Evolutionary conservation across 768 basidiomycete species (phyloP).

Genomic region (Russula vinacea): DNA sequence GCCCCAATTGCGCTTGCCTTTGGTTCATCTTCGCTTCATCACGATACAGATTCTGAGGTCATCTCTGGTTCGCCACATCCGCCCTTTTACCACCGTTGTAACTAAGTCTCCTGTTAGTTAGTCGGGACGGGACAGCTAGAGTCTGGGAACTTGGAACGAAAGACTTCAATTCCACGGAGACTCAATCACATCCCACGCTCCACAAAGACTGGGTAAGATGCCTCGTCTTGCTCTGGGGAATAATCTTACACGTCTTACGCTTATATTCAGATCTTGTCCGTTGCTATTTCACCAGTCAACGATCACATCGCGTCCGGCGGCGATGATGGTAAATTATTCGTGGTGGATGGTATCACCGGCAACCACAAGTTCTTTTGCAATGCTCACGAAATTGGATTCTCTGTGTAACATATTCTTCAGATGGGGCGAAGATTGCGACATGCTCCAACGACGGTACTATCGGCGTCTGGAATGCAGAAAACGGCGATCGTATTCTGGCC

Average conservation of each 20-base stretch:
- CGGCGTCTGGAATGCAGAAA: conserved; percentile 23
- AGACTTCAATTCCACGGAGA: neutral
- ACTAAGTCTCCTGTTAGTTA: neutral
- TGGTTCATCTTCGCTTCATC: neutral
- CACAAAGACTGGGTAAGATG: conserved; percentile 17
- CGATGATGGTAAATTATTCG: conserved; percentile 10
- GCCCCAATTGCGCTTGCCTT: conserved; percentile 1
- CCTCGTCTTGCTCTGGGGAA: neutral
- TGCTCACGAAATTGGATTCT: conserved; percentile 16
- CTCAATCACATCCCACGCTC: neutral
- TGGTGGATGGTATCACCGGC: conserved; percentile 4
- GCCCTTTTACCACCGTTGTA: too few species aligned
- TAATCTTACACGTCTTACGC: neutral
- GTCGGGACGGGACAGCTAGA: conserved; percentile 12
- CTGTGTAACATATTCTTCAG: conserved; percentile 25
- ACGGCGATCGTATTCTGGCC: neutral
- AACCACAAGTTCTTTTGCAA: neutral
- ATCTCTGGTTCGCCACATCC: neutral
- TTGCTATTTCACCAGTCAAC: conserved; percentile 3
- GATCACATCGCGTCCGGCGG: conserved; percentile 8
- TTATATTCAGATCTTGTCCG: neutral
- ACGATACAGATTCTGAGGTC: neutral
- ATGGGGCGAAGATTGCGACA: conserved; percentile 22
- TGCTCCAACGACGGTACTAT: conserved; percentile 25
- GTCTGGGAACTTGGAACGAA: conserved; percentile 6